These are phyloP conservation scores for Ricinus communis DNA, from an alignment of 345 rosid species.

Conservation along the genomic window DNA sequence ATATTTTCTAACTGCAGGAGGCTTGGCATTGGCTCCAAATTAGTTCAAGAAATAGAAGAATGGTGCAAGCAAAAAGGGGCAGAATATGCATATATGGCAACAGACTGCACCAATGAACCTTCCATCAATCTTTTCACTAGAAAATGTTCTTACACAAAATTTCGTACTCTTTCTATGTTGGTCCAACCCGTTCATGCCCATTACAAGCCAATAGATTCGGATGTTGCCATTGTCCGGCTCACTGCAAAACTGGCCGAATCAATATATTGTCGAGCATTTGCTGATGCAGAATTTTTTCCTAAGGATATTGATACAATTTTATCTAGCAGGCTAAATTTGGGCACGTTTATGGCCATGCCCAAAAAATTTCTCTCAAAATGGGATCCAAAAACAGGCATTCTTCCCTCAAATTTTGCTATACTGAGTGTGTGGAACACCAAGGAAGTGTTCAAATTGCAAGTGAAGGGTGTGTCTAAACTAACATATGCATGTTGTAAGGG, in stretches of 20 bases:
- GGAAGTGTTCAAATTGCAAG: constrained; percentile 56
- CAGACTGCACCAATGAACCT: constrained; percentile 57
- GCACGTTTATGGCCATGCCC: constrained; percentile 69
- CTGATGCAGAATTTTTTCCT: constrained; percentile 60
- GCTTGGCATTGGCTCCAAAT: constrained; percentile 56
- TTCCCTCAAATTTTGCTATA: constrained; percentile 50
- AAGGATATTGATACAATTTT: constrained; percentile 50
- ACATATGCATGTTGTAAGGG: constrained; percentile 50
- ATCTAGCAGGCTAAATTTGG: constrained; percentile 45
- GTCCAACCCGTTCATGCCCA: constrained; percentile 84
- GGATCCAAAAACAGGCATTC: constrained; percentile 34
- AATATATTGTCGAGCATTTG: constrained; percentile 43
- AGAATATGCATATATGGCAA: constrained; percentile 70
- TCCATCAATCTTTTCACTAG: constrained; percentile 67
- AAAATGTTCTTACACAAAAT: constrained; percentile 51
- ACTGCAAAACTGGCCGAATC: constrained; percentile 33
- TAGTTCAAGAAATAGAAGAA: constrained; percentile 54
- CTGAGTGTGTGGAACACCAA: constrained; percentile 76
- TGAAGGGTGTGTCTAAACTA: constrained; percentile 56
- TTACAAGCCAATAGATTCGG: constrained; percentile 34
- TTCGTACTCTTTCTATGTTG: constrained; percentile 53
- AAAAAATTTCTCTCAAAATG: constrained; percentile 27
- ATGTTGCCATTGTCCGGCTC: constrained; percentile 35
- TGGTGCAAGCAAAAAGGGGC: constrained; percentile 70
- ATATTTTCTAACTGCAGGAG: constrained; percentile 47